Evolutionary conservation across 352 stramenopile genomes (phyloP).

Genomic region (Phytophthora niederhauseri): DNA sequence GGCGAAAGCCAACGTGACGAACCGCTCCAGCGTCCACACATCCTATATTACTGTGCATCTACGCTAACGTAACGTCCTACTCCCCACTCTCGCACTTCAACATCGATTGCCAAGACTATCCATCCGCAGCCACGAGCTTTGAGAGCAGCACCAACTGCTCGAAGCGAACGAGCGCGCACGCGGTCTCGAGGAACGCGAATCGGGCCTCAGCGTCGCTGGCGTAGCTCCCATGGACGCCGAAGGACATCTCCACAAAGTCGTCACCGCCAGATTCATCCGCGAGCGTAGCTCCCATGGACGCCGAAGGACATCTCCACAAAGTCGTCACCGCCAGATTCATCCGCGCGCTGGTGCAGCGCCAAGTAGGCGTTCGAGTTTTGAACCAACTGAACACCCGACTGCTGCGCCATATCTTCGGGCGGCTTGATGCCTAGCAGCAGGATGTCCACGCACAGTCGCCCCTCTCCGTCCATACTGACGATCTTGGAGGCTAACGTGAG

Average conservation of each 20-base stretch:
- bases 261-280: slow-evolving; percentile 1
- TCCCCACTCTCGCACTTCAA: slow-evolving; percentile 13
- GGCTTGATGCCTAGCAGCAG: slow-evolving; percentile 31
- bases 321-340: slow-evolving; percentile 7
- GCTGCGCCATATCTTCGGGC: slow-evolving; percentile 15
- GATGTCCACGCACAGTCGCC: slow-evolving; percentile 14
- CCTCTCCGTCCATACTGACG: slow-evolving; percentile 21
- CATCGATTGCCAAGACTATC: neutral
- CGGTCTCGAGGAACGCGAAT: slow-evolving; percentile 37
- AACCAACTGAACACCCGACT: slow-evolving; percentile 26
- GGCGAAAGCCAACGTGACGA: neutral
- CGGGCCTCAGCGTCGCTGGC: slow-evolving; percentile 28
- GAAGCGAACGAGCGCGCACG: slow-evolving; percentile 36
- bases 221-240: slow-evolving; percentile 26
- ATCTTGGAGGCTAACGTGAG: slow-evolving; percentile 36
- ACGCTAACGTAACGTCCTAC: slow-evolving; percentile 1
- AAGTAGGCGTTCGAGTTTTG: slow-evolving; percentile 40
- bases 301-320: slow-evolving; percentile 42
- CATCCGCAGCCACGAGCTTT: neutral
- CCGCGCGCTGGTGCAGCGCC: slow-evolving; percentile 22
- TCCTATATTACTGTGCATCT: neutral
- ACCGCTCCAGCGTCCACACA: slow-evolving; percentile 1
- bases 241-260: slow-evolving; percentile 37
- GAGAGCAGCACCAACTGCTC: slow-evolving; percentile 39
- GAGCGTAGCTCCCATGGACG: slow-evolving; percentile 20